Base-by-base conservation (phyloP, 2,329 filamentous ascomycete genomes). In the Saccharata proteae region DNA sequence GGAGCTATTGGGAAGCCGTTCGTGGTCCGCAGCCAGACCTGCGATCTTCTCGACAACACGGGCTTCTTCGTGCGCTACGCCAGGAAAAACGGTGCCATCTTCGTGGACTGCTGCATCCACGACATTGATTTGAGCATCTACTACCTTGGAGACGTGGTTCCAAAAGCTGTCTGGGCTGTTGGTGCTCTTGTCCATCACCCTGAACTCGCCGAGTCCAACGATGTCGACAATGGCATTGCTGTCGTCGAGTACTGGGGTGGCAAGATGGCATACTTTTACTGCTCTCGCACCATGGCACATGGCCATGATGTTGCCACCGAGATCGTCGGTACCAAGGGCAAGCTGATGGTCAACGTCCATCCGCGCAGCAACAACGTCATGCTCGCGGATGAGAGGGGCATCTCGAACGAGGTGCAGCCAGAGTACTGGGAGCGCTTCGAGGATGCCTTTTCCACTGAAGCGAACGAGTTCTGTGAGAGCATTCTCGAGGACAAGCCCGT, bases 261-360 rank as follows among this genome's bases (percentile, higher is more conserved):
- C 6, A 55, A 55, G 37, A 59, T 64, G 20, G 59, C 59, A 1
- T 54, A 59, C 38, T 61, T 57, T 40, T 62, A 62, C 41, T 54
- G 52, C 32, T 58, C 54, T 2, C 52, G 62, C 18, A 65, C 55
- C 34, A 52, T 51, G 40, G 48, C 54, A 0, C 54, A 59, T 26
- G 61, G 60, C 2, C 57, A 64, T 26, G 58, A 64, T 37, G 57
- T 55, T 20, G 42, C 47, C 2, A 62, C 61, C 0, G 60, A 64
- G 35, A 47, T 64, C 21, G 55, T 53, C 26, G 59, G 61, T 8
- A 59, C 54, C 2, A 40, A 49, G 10, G 64, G 64, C 26, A 52
- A 64, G 30, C 52, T 70, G 17, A 59, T 62, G 12, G 64, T 50
- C 33, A 50, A 49, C 28, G 32, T 45, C 2, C 46, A 48, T 32